Conservation (phyloP, 1,284 basidiomycete genomes). For the Phylloporus sp. region DNA sequence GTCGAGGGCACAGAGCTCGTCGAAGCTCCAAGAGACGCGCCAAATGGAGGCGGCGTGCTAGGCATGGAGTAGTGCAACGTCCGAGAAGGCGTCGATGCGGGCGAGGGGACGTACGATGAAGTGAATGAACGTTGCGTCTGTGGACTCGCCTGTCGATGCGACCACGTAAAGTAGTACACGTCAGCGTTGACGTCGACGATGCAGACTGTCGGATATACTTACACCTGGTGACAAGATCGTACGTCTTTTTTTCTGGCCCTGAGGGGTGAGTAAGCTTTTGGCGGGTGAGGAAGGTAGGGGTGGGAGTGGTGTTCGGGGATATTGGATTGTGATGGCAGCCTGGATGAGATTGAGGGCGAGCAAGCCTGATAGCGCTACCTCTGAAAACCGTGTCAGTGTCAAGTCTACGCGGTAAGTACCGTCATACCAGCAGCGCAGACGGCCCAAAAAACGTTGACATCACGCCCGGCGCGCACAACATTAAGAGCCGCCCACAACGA, state of each 20-base stretch:
- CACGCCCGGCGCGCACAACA: constrained; percentile 32
- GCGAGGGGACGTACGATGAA: constrained; percentile 52
- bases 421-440: constrained; percentile 27
- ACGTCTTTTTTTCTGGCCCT: constrained; percentile 43
- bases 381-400: constrained; percentile 33
- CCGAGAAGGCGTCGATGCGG: constrained; percentile 56
- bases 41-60: constrained; percentile 43
- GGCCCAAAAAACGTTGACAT: constrained; percentile 20
- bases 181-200: neutral
- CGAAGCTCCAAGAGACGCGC: constrained; percentile 38
- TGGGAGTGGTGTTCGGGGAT: constrained; percentile 50
- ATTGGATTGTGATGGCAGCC: constrained; percentile 53
- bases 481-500: constrained; percentile 45
- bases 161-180: neutral
- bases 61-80: constrained; percentile 45
- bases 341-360: constrained; percentile 56
- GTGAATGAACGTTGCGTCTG: constrained; percentile 59
- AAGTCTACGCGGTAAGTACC: neutral
- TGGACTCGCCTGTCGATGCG: constrained; percentile 47
- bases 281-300: constrained; percentile 42
- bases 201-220: constrained; percentile 24
- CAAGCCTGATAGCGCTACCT: constrained; percentile 46
- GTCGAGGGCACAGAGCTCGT: constrained; percentile 43
- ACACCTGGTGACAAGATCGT: constrained; percentile 51
- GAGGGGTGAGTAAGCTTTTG: constrained; percentile 41